Evolutionary conservation across 352 stramenopile genomes (phyloP), one percentile per base, ranked within the genome.

Genomic region (Phytophthora pseudosyringae): DNA sequence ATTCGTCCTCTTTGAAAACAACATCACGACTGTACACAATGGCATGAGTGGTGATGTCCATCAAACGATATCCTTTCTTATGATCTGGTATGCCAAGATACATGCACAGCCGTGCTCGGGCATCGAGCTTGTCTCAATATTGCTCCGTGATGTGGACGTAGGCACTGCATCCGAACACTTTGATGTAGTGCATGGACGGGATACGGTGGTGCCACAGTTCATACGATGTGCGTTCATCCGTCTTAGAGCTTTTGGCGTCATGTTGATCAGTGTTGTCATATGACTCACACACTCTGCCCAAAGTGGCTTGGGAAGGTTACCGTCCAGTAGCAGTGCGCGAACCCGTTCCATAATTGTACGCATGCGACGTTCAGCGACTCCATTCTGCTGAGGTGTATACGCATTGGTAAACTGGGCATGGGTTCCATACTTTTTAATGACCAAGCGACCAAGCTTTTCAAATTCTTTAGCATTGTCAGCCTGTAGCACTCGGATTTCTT

Each of bases 1-100:
- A 49, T 31, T 48, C 31, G 4, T 51, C 15, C 25, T 65, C 21
- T 8, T 43, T 18, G 7, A 59, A 57, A 1, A 58, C 29, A 3
- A 64, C 57, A 52, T 58, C 46, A 39, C 57, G 46, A 39, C 56
- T 64, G 16, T 57, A 64, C 1, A 64, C 31, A 28, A 64, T 57
- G 3, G 9, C 28, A 21, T 56, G 36, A 1, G 46, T 58, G 5
- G 40, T 41, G 12, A 58, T 26, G 13, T 58, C 29, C 57, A 58
- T 64, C 0, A 58, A 18, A 1, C 57, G 46, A 46, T 58, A 58
- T 0, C 57, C 13, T 21, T 51, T 36, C 7, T 51, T 58, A 9
- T 58, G 29, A 10, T 39, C 29, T 2, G 46, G 46, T 8, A 58
- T 18, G 0, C 57, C 46, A 3, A 64, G 8, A 28, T 64, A 57